Base-by-base conservation (phyloP, 2,329 filamentous ascomycete genomes). In the Elsinoe necatrix region DNA sequence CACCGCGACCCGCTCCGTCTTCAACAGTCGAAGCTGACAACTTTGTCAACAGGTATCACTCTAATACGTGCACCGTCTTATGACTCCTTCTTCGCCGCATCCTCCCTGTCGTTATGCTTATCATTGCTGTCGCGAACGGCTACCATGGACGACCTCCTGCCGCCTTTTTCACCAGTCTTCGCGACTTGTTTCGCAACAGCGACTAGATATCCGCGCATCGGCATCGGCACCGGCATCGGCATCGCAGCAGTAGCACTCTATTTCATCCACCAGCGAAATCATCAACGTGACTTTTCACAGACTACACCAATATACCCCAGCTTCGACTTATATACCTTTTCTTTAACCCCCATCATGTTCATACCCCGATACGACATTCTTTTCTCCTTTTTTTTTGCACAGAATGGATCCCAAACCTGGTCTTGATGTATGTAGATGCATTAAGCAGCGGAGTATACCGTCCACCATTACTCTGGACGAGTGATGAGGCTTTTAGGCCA, bases 11-110 rank as follows among this genome's bases (percentile, higher is more conserved):
- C 43, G 37, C 43, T 57, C 42, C 23, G 43, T 29, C 29, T 43
- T 35, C 21, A 57, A 39, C 41, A 25, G 29, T 16, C 39, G 23
- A n/a, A 55, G 25, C 29, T 39, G 31, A 43, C 39, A 47, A 14
- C n/a, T 25, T 12, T 34, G 20, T 35, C 31, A 37, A 31, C 63
- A 72, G 70, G 70, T 70, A 70, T 59, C 67, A 69, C 61, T 67
- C 62, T 62, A 71, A 68, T 60, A 67, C 68, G 9, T 73, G 71
- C 60, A 68, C 66, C 58, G 69, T 73, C 61, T 68, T 73, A 67
- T 72, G 70, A 71, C 69, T 70, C 61, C 61, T 65, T 43, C 62
- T 66, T 52, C 57, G 57, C 57, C 47, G 68, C 35, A 63, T 62
- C 34, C 66, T 67, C 8, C 56, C 65, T 23, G 45, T 63, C 14